phyloP scores from a whole-genome alignment of 2,329 filamentous ascomycete genomes.

The Calonectria leucothoes region DNA sequence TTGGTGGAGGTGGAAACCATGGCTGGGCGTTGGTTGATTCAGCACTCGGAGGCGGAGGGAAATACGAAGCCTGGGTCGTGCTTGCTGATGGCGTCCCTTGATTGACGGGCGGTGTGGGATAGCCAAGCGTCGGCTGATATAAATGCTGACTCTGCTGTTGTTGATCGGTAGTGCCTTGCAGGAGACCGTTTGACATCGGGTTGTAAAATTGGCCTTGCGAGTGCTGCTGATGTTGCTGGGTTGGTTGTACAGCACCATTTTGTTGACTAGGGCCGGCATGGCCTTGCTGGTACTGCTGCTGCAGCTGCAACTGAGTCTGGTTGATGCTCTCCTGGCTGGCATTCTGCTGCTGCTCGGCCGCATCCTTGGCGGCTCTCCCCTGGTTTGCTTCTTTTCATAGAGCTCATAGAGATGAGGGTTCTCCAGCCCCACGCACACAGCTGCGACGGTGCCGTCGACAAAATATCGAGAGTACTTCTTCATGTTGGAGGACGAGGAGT shows the following conservation, averaged over 20 bases:
- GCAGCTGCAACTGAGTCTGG: no score
- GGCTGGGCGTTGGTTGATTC: not conserved
- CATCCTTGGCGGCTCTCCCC: no score
- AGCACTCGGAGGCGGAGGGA: not conserved
- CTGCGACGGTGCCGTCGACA: no score
- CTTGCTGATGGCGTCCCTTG: not conserved
- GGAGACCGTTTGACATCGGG: not conserved
- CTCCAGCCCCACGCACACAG: no score
- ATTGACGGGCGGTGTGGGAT: not conserved
- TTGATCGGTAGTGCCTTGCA: not conserved
- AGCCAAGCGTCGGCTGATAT: not conserved
- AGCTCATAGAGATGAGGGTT: no score
- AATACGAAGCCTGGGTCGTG: not conserved
- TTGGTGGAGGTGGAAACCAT: not conserved
- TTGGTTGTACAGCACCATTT: not conserved
- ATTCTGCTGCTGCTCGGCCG: no score
- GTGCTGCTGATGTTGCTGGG: not conserved
- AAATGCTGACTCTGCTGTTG: not conserved
- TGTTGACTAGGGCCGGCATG: no score
- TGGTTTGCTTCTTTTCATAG: no score
- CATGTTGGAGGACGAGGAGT: no score
- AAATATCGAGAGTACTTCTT: no score
- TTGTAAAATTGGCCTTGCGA: not conserved
- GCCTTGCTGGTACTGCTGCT: not conserved
- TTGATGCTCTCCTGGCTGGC: no score